Conservation (phyloP, 306 rosid species). For the Prunus salicina region DNA sequence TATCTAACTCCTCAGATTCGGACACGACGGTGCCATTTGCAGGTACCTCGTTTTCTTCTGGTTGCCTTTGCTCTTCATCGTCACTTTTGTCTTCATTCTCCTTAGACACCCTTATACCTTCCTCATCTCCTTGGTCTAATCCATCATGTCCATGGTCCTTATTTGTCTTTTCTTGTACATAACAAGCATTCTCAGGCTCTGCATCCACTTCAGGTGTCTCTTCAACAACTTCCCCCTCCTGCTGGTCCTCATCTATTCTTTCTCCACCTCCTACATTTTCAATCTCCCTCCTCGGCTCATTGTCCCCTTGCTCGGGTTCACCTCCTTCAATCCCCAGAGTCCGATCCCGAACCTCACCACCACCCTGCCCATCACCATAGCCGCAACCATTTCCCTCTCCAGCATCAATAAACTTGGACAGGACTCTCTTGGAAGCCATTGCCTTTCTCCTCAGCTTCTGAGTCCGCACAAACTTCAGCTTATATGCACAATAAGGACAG, state of each 20-base stretch:
- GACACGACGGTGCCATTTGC: slow-evolving; percentile 22
- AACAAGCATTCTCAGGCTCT: slow-evolving; percentile 6
- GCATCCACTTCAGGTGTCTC: slow-evolving; percentile 15
- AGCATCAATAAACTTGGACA: slow-evolving; percentile 40
- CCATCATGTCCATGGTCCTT: slow-evolving; percentile 4
- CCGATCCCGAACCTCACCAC: slow-evolving; percentile 8
- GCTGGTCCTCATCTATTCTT: not conserved
- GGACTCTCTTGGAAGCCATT: slow-evolving; percentile 35
- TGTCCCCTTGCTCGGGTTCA: slow-evolving; percentile 11
- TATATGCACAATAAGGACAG: slow-evolving; percentile 67
- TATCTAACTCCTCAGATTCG: slow-evolving; percentile 33
- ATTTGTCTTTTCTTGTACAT: slow-evolving; percentile 1
- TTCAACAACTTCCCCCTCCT: slow-evolving; percentile 11
- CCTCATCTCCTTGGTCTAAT: slow-evolving; percentile 5
- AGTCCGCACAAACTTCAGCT: slow-evolving; percentile 24
- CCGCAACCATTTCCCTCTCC: slow-evolving; percentile 8
- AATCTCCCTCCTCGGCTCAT: slow-evolving; percentile 14
- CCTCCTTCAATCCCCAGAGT: slow-evolving; percentile 21
- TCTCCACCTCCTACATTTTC: slow-evolving; percentile 12
- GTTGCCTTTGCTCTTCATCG: slow-evolving; percentile 21
- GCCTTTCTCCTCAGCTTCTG: slow-evolving; percentile 36
- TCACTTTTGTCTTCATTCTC: slow-evolving; percentile 16
- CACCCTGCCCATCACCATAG: not conserved
- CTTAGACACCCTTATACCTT: slow-evolving; percentile 1
- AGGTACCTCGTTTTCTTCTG: slow-evolving; percentile 17